phyloP scores from a whole-genome alignment of 176 grass and related monocot species.

The Juncus effusus region DNA sequence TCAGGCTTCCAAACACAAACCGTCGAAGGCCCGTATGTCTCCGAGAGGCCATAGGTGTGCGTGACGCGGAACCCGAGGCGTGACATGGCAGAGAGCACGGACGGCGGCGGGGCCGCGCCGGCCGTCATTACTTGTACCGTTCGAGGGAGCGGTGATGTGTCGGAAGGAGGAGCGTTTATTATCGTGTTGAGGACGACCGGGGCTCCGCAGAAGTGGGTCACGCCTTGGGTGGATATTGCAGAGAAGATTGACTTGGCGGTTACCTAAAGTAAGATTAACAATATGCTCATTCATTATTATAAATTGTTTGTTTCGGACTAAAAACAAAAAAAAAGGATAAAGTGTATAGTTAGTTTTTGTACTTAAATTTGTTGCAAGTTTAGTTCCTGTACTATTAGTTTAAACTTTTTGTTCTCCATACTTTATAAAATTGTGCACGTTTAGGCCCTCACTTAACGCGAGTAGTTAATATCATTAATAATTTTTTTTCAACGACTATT shows the following conservation, averaged over 20 bases:
- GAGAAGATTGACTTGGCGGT: constrained; percentile 86
- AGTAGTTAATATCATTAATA: no score
- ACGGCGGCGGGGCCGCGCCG: constrained; percentile 80
- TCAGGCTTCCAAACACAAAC: constrained; percentile 92
- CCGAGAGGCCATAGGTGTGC: constrained; percentile 84
- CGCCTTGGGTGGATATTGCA: constrained; percentile 69
- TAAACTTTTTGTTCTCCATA: no score
- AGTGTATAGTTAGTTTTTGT: no score
- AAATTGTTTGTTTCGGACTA: no score
- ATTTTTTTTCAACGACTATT: no score
- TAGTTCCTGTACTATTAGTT: no score
- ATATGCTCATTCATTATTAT: no score
- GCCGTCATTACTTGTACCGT: constrained; percentile 79
- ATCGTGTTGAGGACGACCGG: constrained; percentile 85
- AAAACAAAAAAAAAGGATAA: no score
- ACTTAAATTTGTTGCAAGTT: no score
- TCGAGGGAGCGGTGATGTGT: constrained; percentile 58
- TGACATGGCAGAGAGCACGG: constrained; percentile 68
- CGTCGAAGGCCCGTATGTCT: constrained; percentile 83
- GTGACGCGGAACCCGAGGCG: constrained; percentile 77
- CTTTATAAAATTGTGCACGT: no score
- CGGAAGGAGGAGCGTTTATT: constrained; percentile 71
- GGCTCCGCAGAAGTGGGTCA: constrained; percentile 87
- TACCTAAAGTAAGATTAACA: constrained; percentile 41
- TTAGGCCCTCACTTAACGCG: no score